Conservation (phyloP, 2,329 filamentous ascomycete genomes). For the Zymoseptoria ardabiliae region DNA sequence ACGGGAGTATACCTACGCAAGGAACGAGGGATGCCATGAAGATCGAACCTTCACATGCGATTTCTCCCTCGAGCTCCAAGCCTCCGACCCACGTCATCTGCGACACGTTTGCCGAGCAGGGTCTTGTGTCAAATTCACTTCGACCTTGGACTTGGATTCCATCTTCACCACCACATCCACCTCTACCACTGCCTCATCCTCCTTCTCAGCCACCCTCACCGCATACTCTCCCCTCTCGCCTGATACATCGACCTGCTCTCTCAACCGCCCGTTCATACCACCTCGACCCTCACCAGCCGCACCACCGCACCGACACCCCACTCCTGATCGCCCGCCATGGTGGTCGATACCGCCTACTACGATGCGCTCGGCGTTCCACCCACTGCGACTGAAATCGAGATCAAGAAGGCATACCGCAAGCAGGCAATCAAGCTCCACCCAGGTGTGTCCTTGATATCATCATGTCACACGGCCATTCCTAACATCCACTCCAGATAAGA, state of each 20-base stretch:
- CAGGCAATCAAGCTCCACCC: conserved; percentile 87
- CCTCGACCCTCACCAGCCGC: neutral
- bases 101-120: neutral
- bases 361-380: conserved; percentile 74
- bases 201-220: neutral
- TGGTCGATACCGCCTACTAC: conserved; percentile 93
- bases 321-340: conserved; percentile 51
- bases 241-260: neutral
- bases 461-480: neutral
- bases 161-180: neutral
- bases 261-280: neutral
- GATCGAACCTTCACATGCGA: neutral
- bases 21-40: neutral
- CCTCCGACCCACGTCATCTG: neutral
- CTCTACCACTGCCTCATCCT: neutral
- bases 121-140: neutral
- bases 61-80: neutral
- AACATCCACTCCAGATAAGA: conserved; percentile 63
- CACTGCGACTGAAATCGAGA: conserved; percentile 80
- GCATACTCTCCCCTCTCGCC: neutral
- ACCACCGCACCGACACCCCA: neutral
- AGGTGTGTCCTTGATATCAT: conserved; percentile 27
- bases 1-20: neutral
- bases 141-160: neutral
- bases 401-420: conserved; percentile 94